phyloP scores from a whole-genome alignment of 176 grass and related monocot genomes.

The barley (Hordeum vulgare) region DNA sequence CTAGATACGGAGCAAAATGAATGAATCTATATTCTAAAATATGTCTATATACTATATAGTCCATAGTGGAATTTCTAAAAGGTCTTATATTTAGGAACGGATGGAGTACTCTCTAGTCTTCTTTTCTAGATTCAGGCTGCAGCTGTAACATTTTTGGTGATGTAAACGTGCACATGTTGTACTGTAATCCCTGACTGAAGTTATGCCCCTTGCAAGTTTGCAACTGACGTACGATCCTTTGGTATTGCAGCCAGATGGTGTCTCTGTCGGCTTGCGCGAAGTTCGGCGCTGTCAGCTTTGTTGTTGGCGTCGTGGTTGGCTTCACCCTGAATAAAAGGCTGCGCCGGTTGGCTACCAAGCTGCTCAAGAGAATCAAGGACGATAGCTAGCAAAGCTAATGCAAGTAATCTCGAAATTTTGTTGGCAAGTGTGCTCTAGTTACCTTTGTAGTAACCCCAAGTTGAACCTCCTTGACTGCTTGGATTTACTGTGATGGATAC shows the following conservation, averaged over 20 bases:
- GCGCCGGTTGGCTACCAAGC: slow-evolving; percentile 48
- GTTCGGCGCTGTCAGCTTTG: slow-evolving; percentile 52
- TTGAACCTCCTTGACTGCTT: not conserved
- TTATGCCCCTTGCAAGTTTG: not conserved
- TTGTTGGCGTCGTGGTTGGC: slow-evolving; percentile 53
- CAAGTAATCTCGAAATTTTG: not conserved
- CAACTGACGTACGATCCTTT: not conserved
- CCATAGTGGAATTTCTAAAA: too few relatives aligned
- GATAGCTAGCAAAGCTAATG: slow-evolving; percentile 19
- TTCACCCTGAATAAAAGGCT: slow-evolving; percentile 66
- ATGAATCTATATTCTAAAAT: too few relatives aligned
- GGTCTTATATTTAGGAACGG: too few relatives aligned
- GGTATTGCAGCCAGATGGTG: slow-evolving; percentile 48
- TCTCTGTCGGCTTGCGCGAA: slow-evolving; percentile 63
- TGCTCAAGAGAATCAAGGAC: slow-evolving; percentile 75
- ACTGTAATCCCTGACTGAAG: not conserved
- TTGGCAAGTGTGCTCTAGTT: not conserved
- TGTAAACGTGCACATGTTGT: not conserved
- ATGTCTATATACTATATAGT: too few relatives aligned
- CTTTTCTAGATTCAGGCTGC: not conserved
- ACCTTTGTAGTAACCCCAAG: not conserved
- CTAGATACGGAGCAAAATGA: too few relatives aligned
- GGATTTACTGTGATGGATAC: not conserved
- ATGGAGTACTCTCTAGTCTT: not conserved
- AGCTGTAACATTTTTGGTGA: not conserved